These are phyloP conservation scores for Aspergillus ibericus DNA, from an alignment of 2,329 filamentous ascomycete genomes.

Conservation along the genomic window DNA sequence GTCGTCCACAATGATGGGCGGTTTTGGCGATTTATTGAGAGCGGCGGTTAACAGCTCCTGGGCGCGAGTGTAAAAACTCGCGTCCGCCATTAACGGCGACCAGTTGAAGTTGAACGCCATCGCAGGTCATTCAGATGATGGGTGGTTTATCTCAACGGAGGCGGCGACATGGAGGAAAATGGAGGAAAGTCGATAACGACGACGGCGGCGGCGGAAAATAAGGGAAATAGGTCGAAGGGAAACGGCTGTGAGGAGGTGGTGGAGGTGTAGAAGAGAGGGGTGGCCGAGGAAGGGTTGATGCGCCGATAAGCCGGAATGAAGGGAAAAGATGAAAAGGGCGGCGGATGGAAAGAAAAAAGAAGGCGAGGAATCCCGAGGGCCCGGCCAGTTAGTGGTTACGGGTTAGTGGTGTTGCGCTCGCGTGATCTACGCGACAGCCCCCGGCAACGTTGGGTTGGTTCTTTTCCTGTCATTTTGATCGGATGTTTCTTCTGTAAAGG, in stretches of 20 bases:
- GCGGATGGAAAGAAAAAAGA: conserved; percentile 15
- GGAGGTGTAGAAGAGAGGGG: conserved; percentile 20
- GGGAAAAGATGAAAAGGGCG: conserved; percentile 15
- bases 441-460: neutral
- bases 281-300: conserved; percentile 21
- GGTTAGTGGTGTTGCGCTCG: conserved; percentile 9
- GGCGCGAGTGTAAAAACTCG: conserved; percentile 82
- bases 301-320: conserved; percentile 22
- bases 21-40: conserved; percentile 96
- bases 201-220: neutral
- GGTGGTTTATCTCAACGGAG: conserved; percentile 7
- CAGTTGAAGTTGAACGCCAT: conserved; percentile 99
- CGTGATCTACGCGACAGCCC: conserved; percentile 22
- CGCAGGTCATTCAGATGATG: conserved; percentile 34
- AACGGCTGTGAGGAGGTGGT: conserved; percentile 14
- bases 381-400: neutral
- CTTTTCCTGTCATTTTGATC: too few species aligned
- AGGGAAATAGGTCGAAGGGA: conserved; percentile 9
- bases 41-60: conserved; percentile 92
- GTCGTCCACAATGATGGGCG: conserved; percentile 98
- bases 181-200: neutral
- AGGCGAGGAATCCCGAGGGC: conserved; percentile 19
- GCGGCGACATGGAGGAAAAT: conserved; percentile 4
- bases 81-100: conserved; percentile 97
- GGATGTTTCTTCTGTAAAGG: too few species aligned